Evolutionary conservation across 148 eudicot species (phyloP), one percentile per base, ranked within the genome.

Genomic region (Bassia scoparia): DNA sequence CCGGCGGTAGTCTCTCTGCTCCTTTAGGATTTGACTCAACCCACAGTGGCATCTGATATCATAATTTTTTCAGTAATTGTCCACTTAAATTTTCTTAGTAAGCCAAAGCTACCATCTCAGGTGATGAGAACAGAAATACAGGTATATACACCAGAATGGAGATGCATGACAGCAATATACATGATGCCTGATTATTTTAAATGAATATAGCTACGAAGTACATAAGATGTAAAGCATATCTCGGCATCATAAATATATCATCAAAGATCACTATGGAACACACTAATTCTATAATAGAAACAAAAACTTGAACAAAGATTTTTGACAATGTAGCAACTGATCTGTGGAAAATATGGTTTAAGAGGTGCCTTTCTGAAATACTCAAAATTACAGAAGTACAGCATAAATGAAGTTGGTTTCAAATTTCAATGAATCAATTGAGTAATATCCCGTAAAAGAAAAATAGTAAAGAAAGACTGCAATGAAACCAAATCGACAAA

Each of bases 1-100:
- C 89, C 61, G 95, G 95, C 9, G 91, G 89, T 60, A 87, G 78
- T 68, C 68, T 84, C 74, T 89, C 95, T 53, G 95, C 88, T n/a
- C 93, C 90, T 82, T 61, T 82, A 14, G 93, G 93, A 67, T 89
- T 87, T 67, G 90, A 83, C 30, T 78, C 79, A 21, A 77, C 82
- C 86, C 81, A 82, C 46, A 74, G 75, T 87, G 85, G 74, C 50
- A 74, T 24, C 67, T 58, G 3, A 52, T 7, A 50, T 0, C 24
- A 61, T 21, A 53, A 16, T 12, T 68, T 34, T 23, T 43, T 3
- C 31, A 27, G 5, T 67, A 24, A 2, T 1, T 41, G 14, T 15
- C 21, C 29, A 2, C 34, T 5, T 27, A 17, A 67, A 5, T 23
- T 65, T 9, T 10, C 48, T 37, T 2, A 6, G 0, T n/a, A n/a